Conservation (phyloP, 768 basidiomycete genomes). For the Ramaria rubella region DNA sequence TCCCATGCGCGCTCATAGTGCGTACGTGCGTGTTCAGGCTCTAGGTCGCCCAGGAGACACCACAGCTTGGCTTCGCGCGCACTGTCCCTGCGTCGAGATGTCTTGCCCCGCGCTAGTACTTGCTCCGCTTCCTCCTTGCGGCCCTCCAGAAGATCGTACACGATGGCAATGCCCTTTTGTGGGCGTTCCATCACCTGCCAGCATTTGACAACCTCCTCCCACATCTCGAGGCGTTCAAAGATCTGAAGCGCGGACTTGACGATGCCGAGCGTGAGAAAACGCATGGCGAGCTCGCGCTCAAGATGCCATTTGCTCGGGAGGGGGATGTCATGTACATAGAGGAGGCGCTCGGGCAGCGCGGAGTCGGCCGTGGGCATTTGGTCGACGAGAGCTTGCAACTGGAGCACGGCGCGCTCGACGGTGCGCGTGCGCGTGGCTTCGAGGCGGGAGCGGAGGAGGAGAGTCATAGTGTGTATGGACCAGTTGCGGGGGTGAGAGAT, state of each 20-base stretch:
- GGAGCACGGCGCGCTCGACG: conserved; percentile 85
- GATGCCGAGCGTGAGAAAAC: conserved; percentile 82
- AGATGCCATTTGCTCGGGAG: conserved; percentile 91
- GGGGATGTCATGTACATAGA: conserved; percentile 72
- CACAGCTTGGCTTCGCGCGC: conserved; percentile 85
- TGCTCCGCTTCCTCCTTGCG: conserved; percentile 75
- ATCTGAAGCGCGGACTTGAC: conserved; percentile 87
- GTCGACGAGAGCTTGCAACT: conserved; percentile 92
- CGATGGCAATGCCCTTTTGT: conserved; percentile 73
- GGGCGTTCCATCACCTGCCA: conserved; percentile 74
- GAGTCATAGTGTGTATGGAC: conserved; percentile 95
- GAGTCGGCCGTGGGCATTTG: conserved; percentile 93
- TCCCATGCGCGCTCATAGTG: conserved; percentile 85
- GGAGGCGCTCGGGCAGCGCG: conserved; percentile 61
- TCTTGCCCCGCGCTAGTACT: conserved; percentile 57
- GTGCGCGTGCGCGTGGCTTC: conserved; percentile 87
- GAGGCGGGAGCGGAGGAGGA: conserved; percentile 86
- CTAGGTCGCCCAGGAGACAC: conserved; percentile 93
- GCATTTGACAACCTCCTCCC: conserved; percentile 93
- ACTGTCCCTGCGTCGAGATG: conserved; percentile 43
- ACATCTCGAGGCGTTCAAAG: conserved; percentile 93
- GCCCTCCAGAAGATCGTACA: conserved; percentile 80
- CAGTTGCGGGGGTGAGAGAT: conserved; percentile 88
- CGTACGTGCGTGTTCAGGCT: conserved; percentile 56
- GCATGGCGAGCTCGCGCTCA: conserved; percentile 81